Base-by-base conservation (phyloP, 2,329 filamentous ascomycete genomes). In the Sarocladiaceae sp. region DNA sequence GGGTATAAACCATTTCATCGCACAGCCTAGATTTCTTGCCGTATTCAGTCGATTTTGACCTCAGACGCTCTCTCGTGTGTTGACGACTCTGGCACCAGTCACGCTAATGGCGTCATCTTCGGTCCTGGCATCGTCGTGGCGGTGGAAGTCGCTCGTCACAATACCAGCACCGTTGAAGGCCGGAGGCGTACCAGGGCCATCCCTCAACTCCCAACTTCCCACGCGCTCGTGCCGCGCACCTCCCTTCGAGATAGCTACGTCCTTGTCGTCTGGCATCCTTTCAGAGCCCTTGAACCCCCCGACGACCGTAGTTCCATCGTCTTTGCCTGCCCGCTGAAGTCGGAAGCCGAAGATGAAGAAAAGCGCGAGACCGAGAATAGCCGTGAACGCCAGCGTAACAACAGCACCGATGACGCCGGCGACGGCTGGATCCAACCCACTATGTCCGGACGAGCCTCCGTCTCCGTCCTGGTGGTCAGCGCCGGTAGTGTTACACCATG, bases 141-240 rank as follows among this genome's bases (percentile, higher is more conserved):
- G 48, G 15, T 49, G 45, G 33, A 51, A 35, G 19, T 58, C 53
- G 16, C 53, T 52, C 2, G 56, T 57, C 19, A 55, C 53, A 15
- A 51, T 57, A 13, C 46, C 55, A 20, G 35, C 48, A 13, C 49
- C 49, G 3, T 35, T 34, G 6, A 43, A 43, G 13, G 50, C 45
- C 2, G 51, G 10, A 4, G 41, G 37, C 13, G 29, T 54, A 4
- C 48, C 51, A 2, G 48, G 48, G 13, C 55, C 57, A 19, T 53
- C 51, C 2, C 55, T 51, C 43, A 76, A 55, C 50, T 76, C 72
- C 72, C 72, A 75, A 53, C 72, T 74, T 1, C 70, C 72, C 12
- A 68, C 54, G 6, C 72, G 64, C 50, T 70, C 70, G 26, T 73
- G 68, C 3, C 60, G 59, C 4, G 51, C 56, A 1, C 72, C 72